phyloP scores from a whole-genome alignment of 495 filamentous ascomycete species.

The Parachaetomium inaequale region DNA sequence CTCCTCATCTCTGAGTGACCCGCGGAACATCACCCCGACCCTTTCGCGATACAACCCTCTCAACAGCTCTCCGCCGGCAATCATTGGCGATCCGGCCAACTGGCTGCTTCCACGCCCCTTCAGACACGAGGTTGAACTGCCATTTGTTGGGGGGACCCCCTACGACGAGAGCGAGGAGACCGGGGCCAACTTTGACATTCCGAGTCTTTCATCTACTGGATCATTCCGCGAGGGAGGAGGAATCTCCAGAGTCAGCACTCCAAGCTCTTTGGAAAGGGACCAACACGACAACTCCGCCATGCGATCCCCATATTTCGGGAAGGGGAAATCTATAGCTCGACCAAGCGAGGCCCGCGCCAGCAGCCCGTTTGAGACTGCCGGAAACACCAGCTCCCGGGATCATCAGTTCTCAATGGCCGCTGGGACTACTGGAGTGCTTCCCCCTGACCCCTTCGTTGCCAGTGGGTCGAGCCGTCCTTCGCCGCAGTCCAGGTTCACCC shows the following conservation, averaged over 20 bases:
- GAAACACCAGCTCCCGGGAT: not conserved
- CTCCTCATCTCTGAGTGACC: not conserved
- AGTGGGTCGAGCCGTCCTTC: not conserved
- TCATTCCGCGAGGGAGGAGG: not conserved
- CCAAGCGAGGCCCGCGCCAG: not conserved
- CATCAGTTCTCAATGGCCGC: not conserved
- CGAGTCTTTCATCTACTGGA: not conserved
- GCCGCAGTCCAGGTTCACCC: not conserved
- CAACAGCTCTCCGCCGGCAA: not conserved
- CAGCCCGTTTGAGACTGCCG: not conserved
- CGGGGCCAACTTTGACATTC: too few species aligned
- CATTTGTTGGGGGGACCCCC: not conserved
- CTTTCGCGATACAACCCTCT: not conserved
- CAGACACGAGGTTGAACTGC: not conserved
- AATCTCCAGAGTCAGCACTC: not conserved
- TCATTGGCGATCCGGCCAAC: not conserved
- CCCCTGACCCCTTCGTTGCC: not conserved
- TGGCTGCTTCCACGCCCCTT: conserved; percentile 10
- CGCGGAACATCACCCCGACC: not conserved
- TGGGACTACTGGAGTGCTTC: too few species aligned
- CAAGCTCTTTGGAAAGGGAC: not conserved
- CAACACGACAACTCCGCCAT: not conserved
- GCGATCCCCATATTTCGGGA: not conserved
- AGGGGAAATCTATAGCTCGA: not conserved
- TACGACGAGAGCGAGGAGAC: not conserved